Conservation (phyloP, 306 rosid species). For the Malus fusca region DNA sequence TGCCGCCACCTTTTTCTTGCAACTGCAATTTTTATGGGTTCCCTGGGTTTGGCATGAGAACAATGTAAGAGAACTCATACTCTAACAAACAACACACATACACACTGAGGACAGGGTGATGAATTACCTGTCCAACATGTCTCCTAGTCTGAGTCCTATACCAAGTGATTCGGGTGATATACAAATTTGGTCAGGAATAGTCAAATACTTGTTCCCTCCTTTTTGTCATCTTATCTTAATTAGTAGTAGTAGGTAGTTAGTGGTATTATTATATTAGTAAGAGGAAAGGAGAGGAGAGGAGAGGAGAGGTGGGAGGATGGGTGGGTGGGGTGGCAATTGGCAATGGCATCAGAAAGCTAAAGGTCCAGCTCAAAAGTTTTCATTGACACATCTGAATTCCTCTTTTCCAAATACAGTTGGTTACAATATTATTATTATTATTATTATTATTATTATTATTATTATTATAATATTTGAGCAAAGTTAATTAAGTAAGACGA, state of each 20-base stretch:
- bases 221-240: slow-evolving; percentile 1
- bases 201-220: not conserved
- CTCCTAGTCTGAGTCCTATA: not conserved
- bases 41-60: not conserved
- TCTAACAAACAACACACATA: too few species aligned
- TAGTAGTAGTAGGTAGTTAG: too few species aligned
- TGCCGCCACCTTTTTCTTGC: not conserved
- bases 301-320: not conserved
- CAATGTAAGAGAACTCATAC: too few species aligned
- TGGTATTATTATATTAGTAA: not conserved
- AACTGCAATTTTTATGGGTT: not conserved
- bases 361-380: slow-evolving; percentile 39
- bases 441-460: not conserved
- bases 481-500: not conserved
- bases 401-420: slow-evolving; percentile 4
- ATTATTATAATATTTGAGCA: not conserved
- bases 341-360: slow-evolving; percentile 33
- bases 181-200: not conserved
- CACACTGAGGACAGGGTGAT: not conserved
- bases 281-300: not conserved
- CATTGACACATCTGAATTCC: slow-evolving; percentile 17
- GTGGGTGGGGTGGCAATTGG: slow-evolving; percentile 6
- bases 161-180: not conserved
- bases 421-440: not conserved
- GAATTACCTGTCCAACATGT: not conserved